A percentile compares a stretch with the other conserved stretches of the same genome.
These are phyloP conservation scores for Endocalyx cinctus DNA, from an alignment of 2,329 filamentous ascomycete genomes.

Conservation along the genomic window DNA sequence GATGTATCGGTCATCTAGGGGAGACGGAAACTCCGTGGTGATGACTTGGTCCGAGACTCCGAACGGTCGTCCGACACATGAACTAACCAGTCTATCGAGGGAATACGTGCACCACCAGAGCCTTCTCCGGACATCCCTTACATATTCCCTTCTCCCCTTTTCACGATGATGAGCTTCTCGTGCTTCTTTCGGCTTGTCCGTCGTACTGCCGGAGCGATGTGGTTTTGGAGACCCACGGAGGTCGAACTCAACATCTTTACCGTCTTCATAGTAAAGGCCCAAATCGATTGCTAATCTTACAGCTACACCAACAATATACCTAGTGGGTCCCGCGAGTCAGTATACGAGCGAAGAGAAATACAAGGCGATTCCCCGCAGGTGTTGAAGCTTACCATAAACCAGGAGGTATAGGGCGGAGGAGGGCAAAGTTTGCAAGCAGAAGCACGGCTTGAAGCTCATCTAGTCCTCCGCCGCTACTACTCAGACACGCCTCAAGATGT, in stretches of 20 bases:
- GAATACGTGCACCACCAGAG: constrained; percentile 98
- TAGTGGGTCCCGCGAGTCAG: constrained; percentile 25
- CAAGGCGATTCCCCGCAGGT: neutral
- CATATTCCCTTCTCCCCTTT: constrained; percentile 70
- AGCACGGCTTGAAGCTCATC: constrained; percentile 94
- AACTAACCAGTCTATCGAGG: constrained; percentile 89
- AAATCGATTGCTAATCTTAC: constrained; percentile 86
- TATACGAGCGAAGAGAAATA: too few species aligned
- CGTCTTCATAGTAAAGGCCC: constrained; percentile 89
- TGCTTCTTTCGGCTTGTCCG: constrained; percentile 25
- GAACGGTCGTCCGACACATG: constrained; percentile 88
- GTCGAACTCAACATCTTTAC: constrained; percentile 57
- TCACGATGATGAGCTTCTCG: constrained; percentile 41
- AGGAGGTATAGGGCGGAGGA: constrained; percentile 85
- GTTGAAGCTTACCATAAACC: constrained; percentile 67
- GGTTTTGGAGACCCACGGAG: constrained; percentile 50
- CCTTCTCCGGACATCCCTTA: constrained; percentile 77
- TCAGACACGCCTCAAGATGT: constrained; percentile 82
- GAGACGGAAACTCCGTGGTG: constrained; percentile 88
- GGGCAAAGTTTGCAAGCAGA: constrained; percentile 82
- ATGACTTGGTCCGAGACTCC: constrained; percentile 95
- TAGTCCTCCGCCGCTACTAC: constrained; percentile 78
- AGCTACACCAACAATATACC: constrained; percentile 91
- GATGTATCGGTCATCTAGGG: constrained; percentile 84
- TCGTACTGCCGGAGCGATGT: constrained; percentile 33